Evolutionary conservation across 2,329 filamentous ascomycete species (phyloP).

Genomic region (Sporothrix brunneoviolacea): DNA sequence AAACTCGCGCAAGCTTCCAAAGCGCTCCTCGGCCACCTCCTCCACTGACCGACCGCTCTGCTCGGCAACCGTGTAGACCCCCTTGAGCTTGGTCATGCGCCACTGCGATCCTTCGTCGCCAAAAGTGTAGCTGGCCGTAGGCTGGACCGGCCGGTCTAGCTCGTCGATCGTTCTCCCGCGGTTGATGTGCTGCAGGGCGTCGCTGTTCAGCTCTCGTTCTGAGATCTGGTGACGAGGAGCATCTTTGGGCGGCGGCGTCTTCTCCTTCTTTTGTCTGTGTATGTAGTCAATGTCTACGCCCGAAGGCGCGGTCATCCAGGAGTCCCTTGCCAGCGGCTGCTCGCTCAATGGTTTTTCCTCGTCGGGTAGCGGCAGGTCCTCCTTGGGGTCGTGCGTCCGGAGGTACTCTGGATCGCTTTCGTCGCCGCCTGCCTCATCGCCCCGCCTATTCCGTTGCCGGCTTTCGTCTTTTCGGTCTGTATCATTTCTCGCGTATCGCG

Average conservation of each 20-base stretch:
- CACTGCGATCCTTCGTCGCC: conserved; percentile 86
- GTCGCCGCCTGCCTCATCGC: conserved; percentile 21
- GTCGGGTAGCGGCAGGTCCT: conserved; percentile 45
- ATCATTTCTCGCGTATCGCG: conserved; percentile 48
- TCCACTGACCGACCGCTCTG: conserved; percentile 68
- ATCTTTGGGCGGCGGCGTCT: conserved; percentile 44
- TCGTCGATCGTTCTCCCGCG: conserved; percentile 48
- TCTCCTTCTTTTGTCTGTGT: conserved; percentile 51
- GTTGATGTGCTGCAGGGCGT: conserved; percentile 55
- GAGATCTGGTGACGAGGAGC: conserved; percentile 68
- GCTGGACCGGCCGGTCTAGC: conserved; percentile 45
- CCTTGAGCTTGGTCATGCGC: conserved; percentile 92
- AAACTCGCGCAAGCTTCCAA: conserved; percentile 74
- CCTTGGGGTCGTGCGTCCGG: conserved; percentile 41
- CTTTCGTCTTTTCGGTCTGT: conserved; percentile 24
- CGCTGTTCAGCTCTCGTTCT: conserved; percentile 69
- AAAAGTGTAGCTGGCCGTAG: conserved; percentile 70
- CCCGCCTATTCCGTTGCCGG: conserved; percentile 37
- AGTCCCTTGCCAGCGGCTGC: conserved; percentile 57
- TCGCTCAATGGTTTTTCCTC: conserved; percentile 37
- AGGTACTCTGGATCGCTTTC: conserved; percentile 30
- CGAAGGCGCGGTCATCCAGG: conserved; percentile 91
- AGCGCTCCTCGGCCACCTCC: conserved; percentile 75
- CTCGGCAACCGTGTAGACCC: conserved; percentile 73
- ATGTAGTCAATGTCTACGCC: conserved; percentile 79